Conservation (phyloP, 768 basidiomycete genomes). For the Leccinum boreale region DNA sequence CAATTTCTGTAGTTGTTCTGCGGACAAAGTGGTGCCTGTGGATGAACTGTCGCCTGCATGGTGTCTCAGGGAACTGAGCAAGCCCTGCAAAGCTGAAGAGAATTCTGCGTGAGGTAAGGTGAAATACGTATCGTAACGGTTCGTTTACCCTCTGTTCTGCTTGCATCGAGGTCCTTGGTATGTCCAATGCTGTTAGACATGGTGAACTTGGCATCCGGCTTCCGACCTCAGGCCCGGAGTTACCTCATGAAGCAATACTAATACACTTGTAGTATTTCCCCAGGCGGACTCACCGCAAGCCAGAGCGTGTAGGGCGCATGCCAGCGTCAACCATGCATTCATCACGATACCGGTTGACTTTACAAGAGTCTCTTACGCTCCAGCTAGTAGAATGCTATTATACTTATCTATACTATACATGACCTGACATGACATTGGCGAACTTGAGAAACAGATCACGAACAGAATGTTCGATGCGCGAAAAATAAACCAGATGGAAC, state of each 20-base stretch:
- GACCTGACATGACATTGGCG: slow-evolving; percentile 29
- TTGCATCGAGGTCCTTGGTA: slow-evolving; percentile 28
- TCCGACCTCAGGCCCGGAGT: slow-evolving; percentile 15
- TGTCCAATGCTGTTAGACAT: slow-evolving; percentile 21
- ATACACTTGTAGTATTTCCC: slow-evolving; percentile 3
- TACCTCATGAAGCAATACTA: background rate
- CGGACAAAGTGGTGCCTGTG: slow-evolving; percentile 32
- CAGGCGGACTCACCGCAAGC: background rate
- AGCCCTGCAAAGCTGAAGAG: slow-evolving; percentile 37
- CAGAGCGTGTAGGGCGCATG: no score
- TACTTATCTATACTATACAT: slow-evolving; percentile 34
- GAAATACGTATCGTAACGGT: background rate
- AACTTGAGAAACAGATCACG: slow-evolving; percentile 17
- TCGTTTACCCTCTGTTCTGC: slow-evolving; percentile 38
- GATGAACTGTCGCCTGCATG: slow-evolving; percentile 11
- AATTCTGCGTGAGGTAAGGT: slow-evolving; percentile 7
- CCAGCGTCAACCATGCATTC: no score
- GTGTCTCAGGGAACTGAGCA: slow-evolving; percentile 37
- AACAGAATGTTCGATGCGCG: slow-evolving; percentile 26
- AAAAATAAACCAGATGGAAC: slow-evolving; percentile 19
- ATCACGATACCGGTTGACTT: no score
- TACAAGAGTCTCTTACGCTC: no score
- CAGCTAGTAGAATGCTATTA: slow-evolving; percentile 28
- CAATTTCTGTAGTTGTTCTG: slow-evolving; percentile 50
- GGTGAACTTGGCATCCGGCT: background rate